phyloP scores from a whole-genome alignment of 495 filamentous ascomycete species.

The Penicillium canariense region DNA sequence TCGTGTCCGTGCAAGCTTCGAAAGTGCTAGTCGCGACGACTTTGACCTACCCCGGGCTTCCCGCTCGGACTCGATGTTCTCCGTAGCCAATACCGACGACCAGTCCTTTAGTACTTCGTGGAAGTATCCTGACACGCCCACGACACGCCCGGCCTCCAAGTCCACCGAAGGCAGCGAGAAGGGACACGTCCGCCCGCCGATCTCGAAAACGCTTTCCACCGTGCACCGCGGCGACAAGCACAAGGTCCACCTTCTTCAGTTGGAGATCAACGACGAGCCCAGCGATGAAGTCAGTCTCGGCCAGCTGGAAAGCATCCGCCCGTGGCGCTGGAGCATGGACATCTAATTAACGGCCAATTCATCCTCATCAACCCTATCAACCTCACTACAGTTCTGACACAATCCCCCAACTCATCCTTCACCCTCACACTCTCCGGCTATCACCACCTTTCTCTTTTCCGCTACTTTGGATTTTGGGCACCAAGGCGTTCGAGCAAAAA shows the following conservation, averaged over 20 bases:
- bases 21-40: constrained; percentile 25
- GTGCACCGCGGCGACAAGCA: constrained; percentile 31
- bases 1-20: constrained; percentile 16
- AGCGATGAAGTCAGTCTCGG: constrained; percentile 37
- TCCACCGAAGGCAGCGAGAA: constrained; percentile 33
- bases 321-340: constrained; percentile 51
- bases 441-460: constrained; percentile 3
- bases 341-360: constrained; percentile 27
- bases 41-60: constrained; percentile 31
- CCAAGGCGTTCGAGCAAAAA: constrained; percentile 19
- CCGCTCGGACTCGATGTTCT: constrained; percentile 37
- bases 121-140: constrained; percentile 41
- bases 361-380: not conserved
- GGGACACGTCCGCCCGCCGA: constrained; percentile 24
- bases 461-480: constrained; percentile 1
- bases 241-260: constrained; percentile 40
- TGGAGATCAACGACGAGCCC: constrained; percentile 41
- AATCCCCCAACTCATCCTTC: constrained; percentile 2
- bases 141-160: constrained; percentile 42
- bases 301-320: constrained; percentile 40
- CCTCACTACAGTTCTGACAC: not conserved
- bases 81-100: constrained; percentile 28
- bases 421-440: not conserved
- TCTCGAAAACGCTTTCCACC: constrained; percentile 38
- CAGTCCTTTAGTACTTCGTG: constrained; percentile 32